Conservation (phyloP, 2,329 filamentous ascomycete species). For the Anthostomella pinea region DNA sequence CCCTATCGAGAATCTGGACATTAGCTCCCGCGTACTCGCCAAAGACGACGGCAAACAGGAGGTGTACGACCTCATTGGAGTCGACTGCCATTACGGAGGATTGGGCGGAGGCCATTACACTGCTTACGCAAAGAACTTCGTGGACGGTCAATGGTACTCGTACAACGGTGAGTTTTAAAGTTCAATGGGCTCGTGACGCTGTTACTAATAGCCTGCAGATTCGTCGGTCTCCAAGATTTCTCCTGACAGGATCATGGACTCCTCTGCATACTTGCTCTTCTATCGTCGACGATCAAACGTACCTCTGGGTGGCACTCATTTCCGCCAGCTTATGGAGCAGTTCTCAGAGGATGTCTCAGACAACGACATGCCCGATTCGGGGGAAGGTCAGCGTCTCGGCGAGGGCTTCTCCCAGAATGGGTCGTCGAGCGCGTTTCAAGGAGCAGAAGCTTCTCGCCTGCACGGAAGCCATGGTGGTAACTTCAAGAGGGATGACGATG, state of each 20-base stretch:
- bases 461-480: slow-evolving; percentile 58
- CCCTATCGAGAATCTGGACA: slow-evolving; percentile 80
- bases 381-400: slow-evolving; percentile 86
- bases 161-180: slow-evolving; percentile 80
- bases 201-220: slow-evolving; percentile 57
- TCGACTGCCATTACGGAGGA: slow-evolving; percentile 93
- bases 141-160: slow-evolving; percentile 87
- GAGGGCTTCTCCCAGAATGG: slow-evolving; percentile 80
- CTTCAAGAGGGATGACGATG: slow-evolving; percentile 27
- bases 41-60: slow-evolving; percentile 78
- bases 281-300: slow-evolving; percentile 79
- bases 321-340: slow-evolving; percentile 67
- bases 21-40: slow-evolving; percentile 74
- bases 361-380: slow-evolving; percentile 51
- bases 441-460: slow-evolving; percentile 73
- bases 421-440: slow-evolving; percentile 83
- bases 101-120: slow-evolving; percentile 96
- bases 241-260: slow-evolving; percentile 62
- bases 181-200: not conserved
- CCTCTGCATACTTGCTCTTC: slow-evolving; percentile 88
- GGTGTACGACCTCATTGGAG: slow-evolving; percentile 89
- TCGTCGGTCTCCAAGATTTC: slow-evolving; percentile 66
- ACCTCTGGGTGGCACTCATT: slow-evolving; percentile 75
- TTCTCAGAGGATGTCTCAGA: slow-evolving; percentile 52
- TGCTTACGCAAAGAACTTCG: slow-evolving; percentile 88